Evolutionary conservation across 1,284 basidiomycete species (phyloP).

Genomic region (Cryptococcus maquisensis): DNA sequence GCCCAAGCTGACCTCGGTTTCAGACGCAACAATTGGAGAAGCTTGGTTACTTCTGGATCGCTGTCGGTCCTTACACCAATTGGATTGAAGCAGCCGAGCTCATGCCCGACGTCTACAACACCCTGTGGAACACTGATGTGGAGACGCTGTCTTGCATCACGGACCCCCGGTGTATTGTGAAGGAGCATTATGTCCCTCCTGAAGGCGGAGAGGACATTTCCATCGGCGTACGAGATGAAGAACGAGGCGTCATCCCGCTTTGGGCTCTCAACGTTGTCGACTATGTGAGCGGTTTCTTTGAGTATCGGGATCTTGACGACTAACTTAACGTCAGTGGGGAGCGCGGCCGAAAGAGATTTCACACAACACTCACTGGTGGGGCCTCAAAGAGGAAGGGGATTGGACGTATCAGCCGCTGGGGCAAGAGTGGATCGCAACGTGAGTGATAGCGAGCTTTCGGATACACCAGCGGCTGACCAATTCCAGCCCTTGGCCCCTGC

Average conservation of each 20-base stretch:
- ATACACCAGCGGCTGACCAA: neutral
- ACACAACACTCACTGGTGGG: constrained; percentile 11
- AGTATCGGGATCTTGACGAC: neutral
- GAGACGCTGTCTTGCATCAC: constrained; percentile 12
- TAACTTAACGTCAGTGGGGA: neutral
- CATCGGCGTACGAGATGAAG: constrained; percentile 5
- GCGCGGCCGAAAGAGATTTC: neutral
- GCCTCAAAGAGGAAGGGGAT: constrained; percentile 4
- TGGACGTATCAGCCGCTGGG: constrained; percentile 23
- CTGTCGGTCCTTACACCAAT: constrained; percentile 23
- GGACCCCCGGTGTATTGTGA: constrained; percentile 15
- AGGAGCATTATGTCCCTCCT: constrained; percentile 11
- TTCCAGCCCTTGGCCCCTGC: constrained; percentile 10
- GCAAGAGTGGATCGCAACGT: constrained; percentile 22
- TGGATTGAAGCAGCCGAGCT: constrained; percentile 23
- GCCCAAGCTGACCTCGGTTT: neutral
- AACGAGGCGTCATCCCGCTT: constrained; percentile 15
- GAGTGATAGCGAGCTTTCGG: neutral
- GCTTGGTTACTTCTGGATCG: constrained; percentile 7
- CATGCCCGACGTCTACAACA: constrained; percentile 32
- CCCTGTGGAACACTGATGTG: constrained; percentile 16
- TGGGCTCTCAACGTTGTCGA: constrained; percentile 18
- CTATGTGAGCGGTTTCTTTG: constrained; percentile 16
- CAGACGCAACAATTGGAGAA: constrained; percentile 8
- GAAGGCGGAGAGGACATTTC: constrained; percentile 10